Evolutionary conservation across 2,329 filamentous ascomycete genomes (phyloP).

Genomic region (Clarireedia paspali): DNA sequence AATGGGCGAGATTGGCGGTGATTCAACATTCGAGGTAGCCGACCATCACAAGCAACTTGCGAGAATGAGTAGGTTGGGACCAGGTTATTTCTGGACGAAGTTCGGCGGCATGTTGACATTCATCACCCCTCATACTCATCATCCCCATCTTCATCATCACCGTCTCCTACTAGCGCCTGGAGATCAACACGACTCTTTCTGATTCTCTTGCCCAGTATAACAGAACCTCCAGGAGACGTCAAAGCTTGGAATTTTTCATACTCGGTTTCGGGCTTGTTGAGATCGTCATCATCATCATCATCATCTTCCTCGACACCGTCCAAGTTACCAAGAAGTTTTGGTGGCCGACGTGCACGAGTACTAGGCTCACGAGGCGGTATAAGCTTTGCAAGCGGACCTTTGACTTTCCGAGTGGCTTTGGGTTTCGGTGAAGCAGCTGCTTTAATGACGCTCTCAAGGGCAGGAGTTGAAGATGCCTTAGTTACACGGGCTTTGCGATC

Average conservation of each 20-base stretch:
- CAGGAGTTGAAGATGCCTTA: background rate
- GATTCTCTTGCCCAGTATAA: constrained; percentile 22
- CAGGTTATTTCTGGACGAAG: no score
- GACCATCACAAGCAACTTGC: no score
- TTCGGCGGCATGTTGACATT: no score
- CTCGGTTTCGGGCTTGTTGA: constrained; percentile 19
- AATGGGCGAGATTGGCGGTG: no score
- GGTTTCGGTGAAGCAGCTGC: background rate
- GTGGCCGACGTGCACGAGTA: constrained; percentile 17
- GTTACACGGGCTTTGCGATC: constrained; percentile 3
- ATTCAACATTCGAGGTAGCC: no score
- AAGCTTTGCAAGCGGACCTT: constrained; percentile 1
- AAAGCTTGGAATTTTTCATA: constrained; percentile 26
- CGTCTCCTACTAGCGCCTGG: constrained; percentile 2
- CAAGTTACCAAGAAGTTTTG: constrained; percentile 11
- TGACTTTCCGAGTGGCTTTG: constrained; percentile 1
- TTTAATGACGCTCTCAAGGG: background rate
- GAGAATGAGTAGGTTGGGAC: no score
- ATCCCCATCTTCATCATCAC: constrained; percentile 8
- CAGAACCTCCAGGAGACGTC: constrained; percentile 17
- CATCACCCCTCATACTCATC: constrained; percentile 7
- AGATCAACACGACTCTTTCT: constrained; percentile 14
- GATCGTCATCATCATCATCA: constrained; percentile 13
- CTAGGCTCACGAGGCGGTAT: constrained; percentile 16
- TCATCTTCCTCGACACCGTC: constrained; percentile 16